phyloP scores from a whole-genome alignment of 805 yeast species.

The Saccharomycopsis sp. region DNA sequence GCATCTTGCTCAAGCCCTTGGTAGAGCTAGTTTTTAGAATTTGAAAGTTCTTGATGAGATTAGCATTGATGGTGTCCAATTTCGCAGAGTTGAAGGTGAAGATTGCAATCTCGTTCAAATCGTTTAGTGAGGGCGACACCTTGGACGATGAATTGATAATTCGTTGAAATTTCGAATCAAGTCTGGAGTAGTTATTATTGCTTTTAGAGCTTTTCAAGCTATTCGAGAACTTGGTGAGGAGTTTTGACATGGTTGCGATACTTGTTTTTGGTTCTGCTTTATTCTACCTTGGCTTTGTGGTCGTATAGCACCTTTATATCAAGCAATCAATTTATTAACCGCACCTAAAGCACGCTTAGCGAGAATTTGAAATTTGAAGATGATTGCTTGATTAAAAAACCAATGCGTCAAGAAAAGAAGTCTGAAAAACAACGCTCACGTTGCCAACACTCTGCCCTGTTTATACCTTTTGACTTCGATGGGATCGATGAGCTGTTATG shows the following conservation, averaged over 20 bases:
- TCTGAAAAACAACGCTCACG: no score
- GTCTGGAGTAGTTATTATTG: constrained; percentile 3
- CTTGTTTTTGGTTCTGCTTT: no score
- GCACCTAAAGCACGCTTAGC: no score
- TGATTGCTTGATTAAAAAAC: no score
- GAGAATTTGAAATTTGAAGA: no score
- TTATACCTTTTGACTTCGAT: background rate
- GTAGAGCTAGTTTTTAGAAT: constrained; percentile 15
- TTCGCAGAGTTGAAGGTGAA: constrained; percentile 12
- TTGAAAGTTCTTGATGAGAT: constrained; percentile 13
- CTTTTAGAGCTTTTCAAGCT: background rate
- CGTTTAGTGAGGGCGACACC: constrained; percentile 16
- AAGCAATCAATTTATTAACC: no score
- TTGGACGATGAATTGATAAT: constrained; percentile 12
- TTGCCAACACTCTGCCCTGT: no score
- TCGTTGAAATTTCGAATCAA: constrained; percentile 12
- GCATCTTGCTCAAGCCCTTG: constrained; percentile 8
- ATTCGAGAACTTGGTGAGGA: background rate
- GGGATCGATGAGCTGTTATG: background rate
- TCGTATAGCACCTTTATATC: no score
- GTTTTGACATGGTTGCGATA: background rate
- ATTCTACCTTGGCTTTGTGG: no score
- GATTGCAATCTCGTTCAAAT: constrained; percentile 20
- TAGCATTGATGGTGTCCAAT: constrained; percentile 10
- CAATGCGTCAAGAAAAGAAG: no score